Evolutionary conservation across 2,329 filamentous ascomycete species (phyloP).

Genomic region (Pseudogymnoascus sp.): DNA sequence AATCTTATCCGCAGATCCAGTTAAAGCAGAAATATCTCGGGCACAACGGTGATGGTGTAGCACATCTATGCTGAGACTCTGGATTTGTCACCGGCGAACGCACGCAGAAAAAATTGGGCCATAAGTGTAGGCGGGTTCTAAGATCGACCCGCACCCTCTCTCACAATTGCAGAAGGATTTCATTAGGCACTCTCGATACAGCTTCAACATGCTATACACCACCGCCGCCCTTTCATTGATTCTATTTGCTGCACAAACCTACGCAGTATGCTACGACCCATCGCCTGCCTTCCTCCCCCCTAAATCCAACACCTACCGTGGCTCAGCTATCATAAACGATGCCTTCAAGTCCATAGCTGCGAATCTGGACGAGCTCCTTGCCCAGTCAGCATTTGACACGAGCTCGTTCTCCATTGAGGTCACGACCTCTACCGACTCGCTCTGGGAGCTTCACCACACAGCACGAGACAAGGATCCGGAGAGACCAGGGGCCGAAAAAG

Average conservation of each 20-base stretch:
- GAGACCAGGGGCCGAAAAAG: background rate
- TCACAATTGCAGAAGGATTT: background rate
- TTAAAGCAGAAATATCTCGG: background rate
- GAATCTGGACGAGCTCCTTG: background rate
- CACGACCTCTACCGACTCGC: conserved; percentile 2
- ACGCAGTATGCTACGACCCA: conserved; percentile 6
- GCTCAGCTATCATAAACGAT: background rate
- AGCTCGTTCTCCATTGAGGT: conserved; percentile 7
- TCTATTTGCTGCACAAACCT: background rate
- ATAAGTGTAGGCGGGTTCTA: background rate
- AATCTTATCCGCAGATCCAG: background rate
- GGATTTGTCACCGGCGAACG: background rate
- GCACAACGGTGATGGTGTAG: background rate
- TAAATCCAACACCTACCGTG: background rate
- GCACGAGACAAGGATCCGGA: background rate
- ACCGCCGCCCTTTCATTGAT: background rate
- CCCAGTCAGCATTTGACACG: background rate
- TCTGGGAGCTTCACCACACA: conserved; percentile 10
- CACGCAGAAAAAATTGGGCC: background rate
- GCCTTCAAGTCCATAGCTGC: background rate
- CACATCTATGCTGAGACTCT: background rate
- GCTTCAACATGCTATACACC: background rate
- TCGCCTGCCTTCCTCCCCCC: conserved; percentile 3
- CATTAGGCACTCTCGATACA: background rate
- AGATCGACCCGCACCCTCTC: background rate